phyloP scores from a whole-genome alignment of 2,329 filamentous ascomycete genomes.

The Ascocoryne sarcoides region DNA sequence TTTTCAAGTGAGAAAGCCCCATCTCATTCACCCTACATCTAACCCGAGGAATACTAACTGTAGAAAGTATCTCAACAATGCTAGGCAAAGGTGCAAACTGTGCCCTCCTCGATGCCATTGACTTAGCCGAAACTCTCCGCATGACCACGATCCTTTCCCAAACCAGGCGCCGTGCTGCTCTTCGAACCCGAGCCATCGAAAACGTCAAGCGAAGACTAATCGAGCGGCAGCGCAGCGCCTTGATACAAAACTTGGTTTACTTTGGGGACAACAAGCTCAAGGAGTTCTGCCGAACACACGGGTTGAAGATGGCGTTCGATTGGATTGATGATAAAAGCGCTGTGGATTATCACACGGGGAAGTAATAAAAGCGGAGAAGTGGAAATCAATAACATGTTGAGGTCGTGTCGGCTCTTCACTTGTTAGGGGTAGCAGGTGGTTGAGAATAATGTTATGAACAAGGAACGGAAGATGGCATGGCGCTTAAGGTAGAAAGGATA shows the following conservation, averaged over 20 bases:
- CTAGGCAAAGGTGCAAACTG: conserved; percentile 25
- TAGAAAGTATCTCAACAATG: conserved; percentile 20
- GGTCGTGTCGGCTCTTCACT: too few relatives aligned
- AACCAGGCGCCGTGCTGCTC: conserved; percentile 4
- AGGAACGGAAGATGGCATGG: too few relatives aligned
- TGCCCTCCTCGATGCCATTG: conserved; percentile 22
- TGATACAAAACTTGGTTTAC: conserved; percentile 23
- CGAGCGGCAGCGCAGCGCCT: conserved; percentile 17
- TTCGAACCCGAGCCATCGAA: conserved; percentile 14
- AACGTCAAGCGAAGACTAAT: conserved; percentile 19
- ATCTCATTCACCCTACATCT: background rate
- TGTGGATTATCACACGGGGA: background rate
- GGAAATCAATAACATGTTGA: too few relatives aligned
- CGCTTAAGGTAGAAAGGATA: too few relatives aligned
- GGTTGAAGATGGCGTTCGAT: conserved; percentile 18
- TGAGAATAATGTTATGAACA: too few relatives aligned
- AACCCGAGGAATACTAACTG: too few relatives aligned
- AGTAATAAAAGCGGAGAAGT: too few relatives aligned
- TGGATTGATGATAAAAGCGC: background rate
- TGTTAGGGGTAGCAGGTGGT: too few relatives aligned
- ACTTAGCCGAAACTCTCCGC: conserved; percentile 16
- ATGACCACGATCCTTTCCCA: conserved; percentile 3
- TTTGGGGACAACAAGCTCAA: conserved; percentile 20
- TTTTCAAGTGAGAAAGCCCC: conserved; percentile 20
- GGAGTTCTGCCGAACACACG: conserved; percentile 16